phyloP scores from a whole-genome alignment of 352 stramenopile species.

The Pythium scleroteichum region DNA sequence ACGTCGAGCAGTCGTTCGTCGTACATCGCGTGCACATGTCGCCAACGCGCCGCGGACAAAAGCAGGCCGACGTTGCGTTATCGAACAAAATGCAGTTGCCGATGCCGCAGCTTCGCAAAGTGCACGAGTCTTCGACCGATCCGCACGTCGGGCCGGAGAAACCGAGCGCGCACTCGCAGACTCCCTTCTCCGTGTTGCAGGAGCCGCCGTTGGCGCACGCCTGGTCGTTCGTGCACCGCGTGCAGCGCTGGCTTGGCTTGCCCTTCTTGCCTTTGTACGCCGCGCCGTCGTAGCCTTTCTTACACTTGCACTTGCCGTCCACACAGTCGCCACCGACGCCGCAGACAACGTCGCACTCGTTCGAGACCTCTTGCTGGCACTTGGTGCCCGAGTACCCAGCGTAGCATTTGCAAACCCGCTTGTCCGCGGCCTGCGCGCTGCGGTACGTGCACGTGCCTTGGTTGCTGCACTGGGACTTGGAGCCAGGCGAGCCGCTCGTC shows the following conservation, averaged over 20 bases:
- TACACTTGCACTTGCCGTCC: conserved; percentile 36
- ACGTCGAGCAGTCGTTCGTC: conserved; percentile 4
- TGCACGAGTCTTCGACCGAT: conserved; percentile 31
- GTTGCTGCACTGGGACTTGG: conserved; percentile 21
- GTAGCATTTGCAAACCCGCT: conserved; percentile 29
- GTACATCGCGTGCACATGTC: conserved; percentile 20
- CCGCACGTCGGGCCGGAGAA: conserved; percentile 39
- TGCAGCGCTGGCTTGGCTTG: conserved; percentile 35
- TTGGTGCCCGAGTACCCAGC: conserved; percentile 31
- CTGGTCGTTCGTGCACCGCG: conserved; percentile 33
- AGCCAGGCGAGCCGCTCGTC: conserved; percentile 26
- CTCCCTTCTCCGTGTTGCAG: conserved; percentile 28
- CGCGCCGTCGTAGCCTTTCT: conserved; percentile 32
- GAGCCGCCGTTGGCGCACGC: conserved; percentile 32
- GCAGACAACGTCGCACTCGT: conserved; percentile 42
- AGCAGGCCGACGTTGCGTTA: conserved; percentile 25
- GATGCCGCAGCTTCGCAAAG: conserved; percentile 18
- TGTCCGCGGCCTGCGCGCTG: conserved; percentile 8
- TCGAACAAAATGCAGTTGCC: conserved; percentile 20
- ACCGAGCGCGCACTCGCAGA: conserved; percentile 31
- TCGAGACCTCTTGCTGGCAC: conserved; percentile 33
- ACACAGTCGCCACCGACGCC: conserved; percentile 39
- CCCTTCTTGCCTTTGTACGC: conserved; percentile 29
- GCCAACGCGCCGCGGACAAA: conserved; percentile 28
- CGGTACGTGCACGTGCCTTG: conserved; percentile 13